phyloP scores from a whole-genome alignment of 192 early-diverging fungal genomes.

The Obelidium mucronatum region DNA sequence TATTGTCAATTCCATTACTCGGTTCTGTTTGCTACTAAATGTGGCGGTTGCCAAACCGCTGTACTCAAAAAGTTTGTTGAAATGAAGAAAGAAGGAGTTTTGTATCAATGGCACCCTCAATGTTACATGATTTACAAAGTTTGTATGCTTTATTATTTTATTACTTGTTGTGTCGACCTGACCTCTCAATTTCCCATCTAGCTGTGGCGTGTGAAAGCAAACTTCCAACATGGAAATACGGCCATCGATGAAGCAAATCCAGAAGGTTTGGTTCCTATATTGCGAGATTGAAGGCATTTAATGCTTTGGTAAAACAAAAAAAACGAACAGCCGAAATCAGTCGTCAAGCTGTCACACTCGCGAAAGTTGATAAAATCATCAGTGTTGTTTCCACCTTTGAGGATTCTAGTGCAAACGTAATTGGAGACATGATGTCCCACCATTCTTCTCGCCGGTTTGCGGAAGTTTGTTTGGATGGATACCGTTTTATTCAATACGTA shows the following conservation, averaged over 20 bases:
- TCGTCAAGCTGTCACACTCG: constrained; percentile 75
- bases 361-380: constrained; percentile 91
- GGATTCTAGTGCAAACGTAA: constrained; percentile 94
- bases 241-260: constrained; percentile 26
- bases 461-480: constrained; percentile 80
- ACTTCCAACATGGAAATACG: constrained; percentile 12
- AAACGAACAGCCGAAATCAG: constrained; percentile 56
- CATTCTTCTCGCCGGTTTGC: constrained; percentile 68
- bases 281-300: too few relatives aligned
- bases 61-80: constrained; percentile 98
- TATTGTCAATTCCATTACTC: constrained; percentile 98
- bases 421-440: constrained; percentile 92
- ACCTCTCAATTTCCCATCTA: too few relatives aligned
- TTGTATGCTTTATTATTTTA: too few relatives aligned
- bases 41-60: constrained; percentile 94
- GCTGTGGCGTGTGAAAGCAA: constrained; percentile 56
- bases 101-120: constrained; percentile 98
- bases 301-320: too few relatives aligned
- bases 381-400: constrained; percentile 93
- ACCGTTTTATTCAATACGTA: constrained; percentile 89
- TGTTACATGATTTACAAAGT: constrained; percentile 99
- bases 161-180: too few relatives aligned
- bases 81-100: constrained; percentile 71
- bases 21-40: constrained; percentile 84
- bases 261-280: too few relatives aligned